phyloP scores from a whole-genome alignment of 1,139 yeast genomes.

The Kluyveromyces sp. region DNA sequence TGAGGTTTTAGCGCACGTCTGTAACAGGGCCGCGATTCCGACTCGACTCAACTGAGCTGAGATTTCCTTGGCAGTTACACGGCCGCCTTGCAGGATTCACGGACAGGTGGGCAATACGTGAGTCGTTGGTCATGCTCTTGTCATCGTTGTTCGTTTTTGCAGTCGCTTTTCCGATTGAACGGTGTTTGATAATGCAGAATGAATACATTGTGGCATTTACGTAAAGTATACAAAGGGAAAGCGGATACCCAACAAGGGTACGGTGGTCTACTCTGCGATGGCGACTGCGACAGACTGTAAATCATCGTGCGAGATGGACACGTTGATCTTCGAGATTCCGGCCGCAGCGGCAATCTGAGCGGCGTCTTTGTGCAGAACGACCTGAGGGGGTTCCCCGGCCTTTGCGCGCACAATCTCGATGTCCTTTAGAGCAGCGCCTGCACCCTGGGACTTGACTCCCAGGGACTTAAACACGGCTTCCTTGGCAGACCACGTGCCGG shows the following conservation, averaged over 20 bases:
- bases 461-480: slow-evolving; percentile 97
- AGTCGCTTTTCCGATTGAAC: not conserved
- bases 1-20: not conserved
- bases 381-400: slow-evolving; percentile 84
- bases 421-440: slow-evolving; percentile 87
- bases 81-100: too few relatives aligned
- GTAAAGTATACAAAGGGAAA: not conserved
- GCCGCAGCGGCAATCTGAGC: slow-evolving; percentile 60
- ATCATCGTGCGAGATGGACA: slow-evolving; percentile 93
- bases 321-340: slow-evolving; percentile 67
- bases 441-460: slow-evolving; percentile 85
- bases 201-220: not conserved
- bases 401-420: slow-evolving; percentile 76
- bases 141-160: too few relatives aligned
- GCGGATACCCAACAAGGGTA: too few relatives aligned
- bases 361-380: slow-evolving; percentile 70
- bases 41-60: too few relatives aligned
- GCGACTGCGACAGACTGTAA: slow-evolving; percentile 98
- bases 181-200: not conserved
- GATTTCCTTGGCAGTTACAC: too few relatives aligned
- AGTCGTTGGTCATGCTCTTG: too few relatives aligned
- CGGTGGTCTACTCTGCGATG: slow-evolving; percentile 40
- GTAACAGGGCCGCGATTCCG: not conserved
- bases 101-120: too few relatives aligned
- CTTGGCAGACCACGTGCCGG: slow-evolving; percentile 99